Base-by-base conservation (phyloP, 2,329 filamentous ascomycete genomes). In the Ceratocystis lukuohia region DNA sequence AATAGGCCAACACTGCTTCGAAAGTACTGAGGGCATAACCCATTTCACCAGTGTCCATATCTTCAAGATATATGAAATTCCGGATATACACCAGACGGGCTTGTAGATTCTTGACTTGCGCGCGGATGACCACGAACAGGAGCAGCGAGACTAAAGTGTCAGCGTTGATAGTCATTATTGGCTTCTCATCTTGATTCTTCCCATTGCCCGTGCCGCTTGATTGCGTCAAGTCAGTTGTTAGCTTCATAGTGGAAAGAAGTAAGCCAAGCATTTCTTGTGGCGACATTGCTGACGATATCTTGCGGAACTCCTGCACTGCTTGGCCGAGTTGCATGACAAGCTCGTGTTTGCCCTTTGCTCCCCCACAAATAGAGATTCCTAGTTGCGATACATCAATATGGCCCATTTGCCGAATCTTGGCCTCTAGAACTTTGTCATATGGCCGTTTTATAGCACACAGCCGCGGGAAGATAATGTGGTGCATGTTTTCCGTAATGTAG, bases 11-110 rank as follows among this genome's bases (percentile, higher is more conserved):
- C 0, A 99, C 94, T 5, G 91, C 94, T 75, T 99, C 94, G 68
- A 97, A 90, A 0, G 94, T 99, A 75, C 93, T 97, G 63, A 99
- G 76, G 0, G 93, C 92, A 75, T 99, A 99, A 7, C 94, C 94
- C 80, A 95, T 88, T 76, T 99, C 94, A 62, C 94, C 94, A 69
- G 86, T 95, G 70, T 99, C 94, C 7, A 99, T 91, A 76, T 99
- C 94, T 71, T 97, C 94, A 63, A 96, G 92, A 75, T 96, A 99
- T 70, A 96, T 94, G 73, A 96, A 99, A 72, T 96, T 91, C 56
- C 93, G 88, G 81, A 97, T 96, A 74, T 97, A 99, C n/a, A 88
- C 81, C 61, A 99, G 78, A 22, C 93, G 84, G 2, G 94, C 91
- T 71, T 96, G 90, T 7, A 99, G 79, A 75, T 96, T 88, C 67